Base-by-base conservation (phyloP, 169 alveolate species). In the Plasmodium knowlesi region DNA sequence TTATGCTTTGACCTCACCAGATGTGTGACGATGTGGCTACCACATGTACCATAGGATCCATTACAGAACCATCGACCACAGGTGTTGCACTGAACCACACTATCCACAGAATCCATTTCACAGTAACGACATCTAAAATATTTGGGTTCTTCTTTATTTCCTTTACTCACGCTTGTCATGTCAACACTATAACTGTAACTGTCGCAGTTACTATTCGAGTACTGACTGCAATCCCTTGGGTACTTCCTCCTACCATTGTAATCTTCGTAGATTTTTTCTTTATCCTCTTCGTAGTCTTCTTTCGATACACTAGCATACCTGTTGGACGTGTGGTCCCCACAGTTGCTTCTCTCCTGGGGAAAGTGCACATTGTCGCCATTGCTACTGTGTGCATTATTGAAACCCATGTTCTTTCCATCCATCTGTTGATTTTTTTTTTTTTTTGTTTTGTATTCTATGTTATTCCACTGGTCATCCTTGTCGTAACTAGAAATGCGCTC, bases 61-160 rank as follows among this genome's bases (percentile, higher is more conserved):
- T 97, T 97, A 82, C 98, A 97, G 82, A 97, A 97, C 97, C 97
- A 97, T 28, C 96, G 82, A n/a, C 89, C 67, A 54, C 98, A 97
- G 10, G 82, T 90, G 82, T 92, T 92, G 79, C 98, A 97, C 54
- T 93, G 93, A 39, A 96, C 97, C 43, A 97, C 96, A 83, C 95
- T 83, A 46, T 94, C 96, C 3, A 89, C 76, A 3, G 94, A 92
- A 78, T 86, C 92, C 19, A 92, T 89, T 50, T 84, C 95, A 61
- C 96, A 94, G 78, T 93, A 92, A 16, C 96, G 67, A 25, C 94
- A 89, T 79, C 94, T 79, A 41, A 79, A 89, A 78, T 78, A 81
- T 89, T 89, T 89, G 54, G 82, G 71, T 37, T 43, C 10, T 4
- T 73, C 94, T 61, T 89, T 41, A 25, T 81, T 25, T 57, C 53